phyloP scores from a whole-genome alignment of 2,329 filamentous ascomycete species.

The Rutstroemia sp. region DNA sequence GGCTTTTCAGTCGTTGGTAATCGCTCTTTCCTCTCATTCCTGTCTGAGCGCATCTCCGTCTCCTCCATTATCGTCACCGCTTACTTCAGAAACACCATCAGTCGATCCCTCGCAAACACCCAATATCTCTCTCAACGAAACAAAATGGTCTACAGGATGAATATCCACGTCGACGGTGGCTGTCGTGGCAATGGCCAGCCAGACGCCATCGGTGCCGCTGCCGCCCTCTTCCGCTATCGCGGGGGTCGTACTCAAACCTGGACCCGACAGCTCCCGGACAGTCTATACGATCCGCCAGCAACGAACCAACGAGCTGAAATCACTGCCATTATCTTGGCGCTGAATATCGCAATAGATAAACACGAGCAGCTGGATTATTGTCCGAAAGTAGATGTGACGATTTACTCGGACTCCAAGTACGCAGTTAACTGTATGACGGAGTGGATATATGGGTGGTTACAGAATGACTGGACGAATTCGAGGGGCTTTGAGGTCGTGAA shows the following conservation, averaged over 20 bases:
- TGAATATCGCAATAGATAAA: slow-evolving; percentile 37
- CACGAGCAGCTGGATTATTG: slow-evolving; percentile 13
- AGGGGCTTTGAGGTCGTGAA: slow-evolving; percentile 29
- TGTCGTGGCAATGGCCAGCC: slow-evolving; percentile 28
- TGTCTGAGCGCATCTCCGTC: too few relatives aligned
- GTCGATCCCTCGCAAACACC: too few relatives aligned
- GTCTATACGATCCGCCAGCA: slow-evolving; percentile 6
- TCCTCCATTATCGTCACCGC: too few relatives aligned
- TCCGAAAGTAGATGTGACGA: slow-evolving; percentile 24
- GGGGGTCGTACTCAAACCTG: background rate
- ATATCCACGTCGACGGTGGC: slow-evolving; percentile 31
- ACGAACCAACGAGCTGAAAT: slow-evolving; percentile 34
- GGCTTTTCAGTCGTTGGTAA: too few relatives aligned
- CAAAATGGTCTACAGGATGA: slow-evolving; percentile 5
- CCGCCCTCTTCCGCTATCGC: slow-evolving; percentile 20
- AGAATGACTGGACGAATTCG: slow-evolving; percentile 30
- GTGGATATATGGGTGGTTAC: slow-evolving; percentile 29
- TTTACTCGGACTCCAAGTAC: slow-evolving; percentile 33
- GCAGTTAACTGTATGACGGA: slow-evolving; percentile 29
- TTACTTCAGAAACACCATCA: too few relatives aligned
- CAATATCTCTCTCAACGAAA: too few relatives aligned
- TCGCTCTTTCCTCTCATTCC: too few relatives aligned
- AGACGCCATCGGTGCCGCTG: slow-evolving; percentile 27
- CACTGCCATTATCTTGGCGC: slow-evolving; percentile 36
- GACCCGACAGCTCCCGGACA: slow-evolving; percentile 2